Percentiles rank a stretch among this genome's conserved stretches.
phyloP scores from a whole-genome alignment of 768 basidiomycete genomes.

The Kwoniella sp. region DNA sequence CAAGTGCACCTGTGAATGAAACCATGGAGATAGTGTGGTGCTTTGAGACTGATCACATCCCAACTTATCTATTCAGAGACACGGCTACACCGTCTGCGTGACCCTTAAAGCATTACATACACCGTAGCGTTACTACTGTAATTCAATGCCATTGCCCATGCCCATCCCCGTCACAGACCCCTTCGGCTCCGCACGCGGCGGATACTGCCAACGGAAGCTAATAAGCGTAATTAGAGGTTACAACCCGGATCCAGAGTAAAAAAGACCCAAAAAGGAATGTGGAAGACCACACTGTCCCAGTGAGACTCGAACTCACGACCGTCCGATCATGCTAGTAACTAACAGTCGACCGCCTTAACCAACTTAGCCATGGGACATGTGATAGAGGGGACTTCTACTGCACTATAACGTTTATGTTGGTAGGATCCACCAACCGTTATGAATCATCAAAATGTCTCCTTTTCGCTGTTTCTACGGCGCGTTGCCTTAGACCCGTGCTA shows the following conservation, averaged over 20 bases:
- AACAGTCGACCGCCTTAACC: conserved; percentile 3
- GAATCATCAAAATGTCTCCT: no score
- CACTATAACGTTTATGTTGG: no score
- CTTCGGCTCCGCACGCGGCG: not conserved
- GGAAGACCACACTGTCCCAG: conserved; percentile 1
- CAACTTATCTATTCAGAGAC: not conserved
- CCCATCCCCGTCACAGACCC: not conserved
- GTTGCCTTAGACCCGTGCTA: no score
- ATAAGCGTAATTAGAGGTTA: not conserved
- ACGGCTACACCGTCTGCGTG: not conserved
- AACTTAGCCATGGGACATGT: conserved; percentile 3
- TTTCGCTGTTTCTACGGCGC: no score
- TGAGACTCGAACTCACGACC: conserved; percentile 3
- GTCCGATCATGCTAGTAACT: conserved; percentile 1
- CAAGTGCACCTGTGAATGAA: not conserved
- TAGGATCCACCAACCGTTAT: no score
- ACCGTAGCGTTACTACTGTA: no score
- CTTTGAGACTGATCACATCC: not conserved
- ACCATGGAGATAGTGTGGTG: not conserved
- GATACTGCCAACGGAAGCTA: not conserved
- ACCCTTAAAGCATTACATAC: no score
- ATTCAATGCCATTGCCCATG: no score
- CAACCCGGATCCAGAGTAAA: not conserved
- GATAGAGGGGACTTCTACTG: not conserved
- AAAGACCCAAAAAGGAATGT: not conserved